Evolutionary conservation across 441 rosid species (phyloP), one percentile per base, ranked within the genome.

Genomic region (Arabidopsis lyrata): DNA sequence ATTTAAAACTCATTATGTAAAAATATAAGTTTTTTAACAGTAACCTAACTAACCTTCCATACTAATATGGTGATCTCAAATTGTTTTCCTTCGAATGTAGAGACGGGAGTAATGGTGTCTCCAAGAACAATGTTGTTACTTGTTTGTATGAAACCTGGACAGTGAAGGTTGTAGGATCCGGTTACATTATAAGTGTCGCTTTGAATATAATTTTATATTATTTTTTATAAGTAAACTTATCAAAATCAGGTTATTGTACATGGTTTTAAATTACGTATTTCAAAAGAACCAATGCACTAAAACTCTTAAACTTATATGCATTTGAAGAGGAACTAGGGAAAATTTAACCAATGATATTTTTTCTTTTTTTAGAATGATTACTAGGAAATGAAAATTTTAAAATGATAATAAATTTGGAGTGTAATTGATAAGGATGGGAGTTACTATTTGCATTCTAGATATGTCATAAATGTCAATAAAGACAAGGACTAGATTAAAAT

Each of bases 71-170:
- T 57, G 2, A 68, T 44, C 5, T 69, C 65, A 58, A 5, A 69
- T 1, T 45, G 57, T 0, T 45, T 34, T 5, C 45, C 55, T 2
- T 14, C 11, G 0, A 44, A 56, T 1, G 2, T 2, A 56, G 64
- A 68, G 0, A 44, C 12, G 0, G 45, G 64, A 18, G 35, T 9
- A 8, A 57, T 56, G 0, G 2, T 4, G 5, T 16, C 47, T 6
- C 47, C 32, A 12, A 59, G 3, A 52, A 52, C 8, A 12, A 52
- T 4, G 4, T 1, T 56, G 11, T 4, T 12, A 1, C 44, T 68
- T 0, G 29, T 55, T 56, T 68, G 73, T 6, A 68, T 68, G 0
- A 67, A 67, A 0, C 72, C 52, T 2, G 42, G 14, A 14, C 72
- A 67, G 0, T 2, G 20, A 4, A 67, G 64, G 4, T 68, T 56